phyloP scores from a whole-genome alignment of 345 rosid species.

The Brassica napus region Da-Ae NC_063441.1:22667501-22668000 shows the following conservation, averaged over 20 bases:
- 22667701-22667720: neutral
- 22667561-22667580: too few species aligned
- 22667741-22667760: neutral
- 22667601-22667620: neutral
- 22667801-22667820: neutral
- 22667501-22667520: neutral
- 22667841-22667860: constrained; percentile 87
- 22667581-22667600: too few species aligned
- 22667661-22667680: neutral
- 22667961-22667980: constrained; percentile 71
- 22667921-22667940: constrained; percentile 97
- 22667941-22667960: constrained; percentile 85
- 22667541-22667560: neutral
- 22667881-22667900: constrained; percentile 98
- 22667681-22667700: neutral
- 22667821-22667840: constrained; percentile 74
- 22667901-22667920: constrained; percentile 95
- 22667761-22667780: neutral
- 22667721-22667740: neutral
- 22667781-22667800: neutral
- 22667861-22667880: constrained; percentile 89
- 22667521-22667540: neutral
- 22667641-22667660: neutral
- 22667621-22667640: neutral
- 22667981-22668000: constrained; percentile 84